A percentile compares a stretch with the other conserved stretches of the same genome.
Conservation (phyloP, 192 early-diverging fungal species). For the Fimicolochytrium jonesii region DNA sequence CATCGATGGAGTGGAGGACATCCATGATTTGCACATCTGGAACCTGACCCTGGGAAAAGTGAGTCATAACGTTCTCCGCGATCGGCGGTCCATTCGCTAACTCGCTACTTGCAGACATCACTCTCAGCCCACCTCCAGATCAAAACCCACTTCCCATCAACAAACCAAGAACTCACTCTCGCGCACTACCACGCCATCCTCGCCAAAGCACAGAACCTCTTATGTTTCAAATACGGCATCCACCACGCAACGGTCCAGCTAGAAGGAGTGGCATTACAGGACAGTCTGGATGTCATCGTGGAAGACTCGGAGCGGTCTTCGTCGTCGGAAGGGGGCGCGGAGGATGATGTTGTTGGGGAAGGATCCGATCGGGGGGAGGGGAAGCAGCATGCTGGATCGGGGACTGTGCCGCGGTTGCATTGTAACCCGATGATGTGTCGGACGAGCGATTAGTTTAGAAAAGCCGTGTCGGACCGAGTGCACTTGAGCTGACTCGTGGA, state of each 20-base stretch:
- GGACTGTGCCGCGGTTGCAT: background rate
- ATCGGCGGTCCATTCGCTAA: background rate
- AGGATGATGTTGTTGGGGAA: background rate
- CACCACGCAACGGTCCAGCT: conserved; percentile 54
- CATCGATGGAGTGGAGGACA: conserved; percentile 49
- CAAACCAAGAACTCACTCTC: conserved; percentile 19
- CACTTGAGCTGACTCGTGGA: too few species aligned
- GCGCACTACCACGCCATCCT: conserved; percentile 39
- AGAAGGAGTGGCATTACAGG: conserved; percentile 19
- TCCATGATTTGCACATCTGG: conserved; percentile 64
- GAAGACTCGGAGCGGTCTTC: background rate
- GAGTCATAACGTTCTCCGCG: background rate
- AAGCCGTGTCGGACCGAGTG: too few species aligned
- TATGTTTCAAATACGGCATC: conserved; percentile 44
- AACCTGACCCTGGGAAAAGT: conserved; percentile 51
- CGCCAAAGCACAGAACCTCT: conserved; percentile 25
- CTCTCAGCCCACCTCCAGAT: conserved; percentile 33
- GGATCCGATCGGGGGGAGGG: background rate
- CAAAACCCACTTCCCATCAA: conserved; percentile 9
- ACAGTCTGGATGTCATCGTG: background rate
- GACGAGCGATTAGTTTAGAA: too few species aligned
- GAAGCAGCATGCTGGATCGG: background rate
- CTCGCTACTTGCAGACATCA: conserved; percentile 5
- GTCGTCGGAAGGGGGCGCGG: background rate
- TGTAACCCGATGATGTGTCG: conserved; percentile 24